A percentile compares a stretch with the other conserved stretches of the same genome.
phyloP scores from a whole-genome alignment of 108 stramenopile species.

The Skeletonema potamos region DNA sequence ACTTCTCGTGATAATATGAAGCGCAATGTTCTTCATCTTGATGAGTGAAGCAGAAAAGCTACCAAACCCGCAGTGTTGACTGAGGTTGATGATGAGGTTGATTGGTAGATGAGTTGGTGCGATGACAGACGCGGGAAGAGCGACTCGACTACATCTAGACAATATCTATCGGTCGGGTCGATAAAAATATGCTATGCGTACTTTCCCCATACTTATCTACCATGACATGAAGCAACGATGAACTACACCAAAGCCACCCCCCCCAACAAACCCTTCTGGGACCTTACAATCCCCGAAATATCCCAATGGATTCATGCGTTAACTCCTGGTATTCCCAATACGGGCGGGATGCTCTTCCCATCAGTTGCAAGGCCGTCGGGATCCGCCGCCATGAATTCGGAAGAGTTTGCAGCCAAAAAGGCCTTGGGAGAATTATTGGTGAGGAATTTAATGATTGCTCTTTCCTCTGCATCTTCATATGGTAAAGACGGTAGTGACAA shows the following conservation, averaged over 20 bases:
- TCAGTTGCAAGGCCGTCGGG: neutral
- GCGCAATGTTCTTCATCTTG: no score
- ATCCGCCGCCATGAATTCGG: neutral
- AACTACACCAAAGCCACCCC: neutral
- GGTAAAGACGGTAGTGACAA: neutral
- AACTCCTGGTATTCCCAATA: slow-evolving; percentile 23
- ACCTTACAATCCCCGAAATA: slow-evolving; percentile 15
- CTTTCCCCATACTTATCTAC: no score
- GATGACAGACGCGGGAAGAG: no score
- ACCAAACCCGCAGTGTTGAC: no score
- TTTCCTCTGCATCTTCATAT: slow-evolving; percentile 14
- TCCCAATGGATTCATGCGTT: slow-evolving; percentile 25
- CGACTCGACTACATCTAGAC: no score
- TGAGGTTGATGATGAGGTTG: no score
- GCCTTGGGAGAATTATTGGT: slow-evolving; percentile 5
- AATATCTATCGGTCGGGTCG: no score
- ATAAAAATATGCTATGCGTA: no score
- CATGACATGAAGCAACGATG: neutral
- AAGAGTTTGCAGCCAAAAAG: neutral
- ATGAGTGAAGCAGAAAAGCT: no score
- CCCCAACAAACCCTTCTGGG: slow-evolving; percentile 29
- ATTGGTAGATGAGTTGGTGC: no score
- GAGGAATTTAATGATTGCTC: slow-evolving; percentile 7
- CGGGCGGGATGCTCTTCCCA: slow-evolving; percentile 39
- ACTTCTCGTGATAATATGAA: no score